Evolutionary conservation across 345 rosid species (phyloP), one percentile per base, ranked within the genome.

Genomic region (Euphorbia lathyris): DNA sequence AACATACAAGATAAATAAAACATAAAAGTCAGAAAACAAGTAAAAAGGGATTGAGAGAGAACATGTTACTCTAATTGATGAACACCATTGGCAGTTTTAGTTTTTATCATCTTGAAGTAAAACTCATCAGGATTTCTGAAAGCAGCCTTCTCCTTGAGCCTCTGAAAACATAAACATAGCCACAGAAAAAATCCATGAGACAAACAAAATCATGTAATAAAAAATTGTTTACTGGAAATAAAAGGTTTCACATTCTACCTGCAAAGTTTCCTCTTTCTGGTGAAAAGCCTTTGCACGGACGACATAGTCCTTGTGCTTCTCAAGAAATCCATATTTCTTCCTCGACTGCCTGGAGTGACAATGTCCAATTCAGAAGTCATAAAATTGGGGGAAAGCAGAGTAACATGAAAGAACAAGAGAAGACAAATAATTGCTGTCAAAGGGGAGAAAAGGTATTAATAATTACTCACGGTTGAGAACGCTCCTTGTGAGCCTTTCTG

Each of bases 231-330:
- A 69, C 64, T 13, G 40, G 2, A 2, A 26, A 23, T 7, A 47
- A 51, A 63, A 25, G 22, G 0, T 8, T 19, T 20, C 25, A 36
- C 34, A 27, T 38, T 26, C 25, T 63, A 86, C 95, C 83, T 51
- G 84, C 77, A 85, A 70, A 27, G 85, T 65, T 4, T 87, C 91
- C 76, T 89, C 87, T 77, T 93, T 89, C 63, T 81, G 68, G 82
- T 91, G 97, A 72, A 48, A 89, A 22, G 88, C 89, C 67, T 79
- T 83, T 0, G 96, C 98, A 50, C 95, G 90, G 70, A 82, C 75
- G 32, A 84, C 82, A 84, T 94, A 94, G 79, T 94, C 98, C 80
- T 91, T 91, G 74, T 94, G 98, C 77, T 94, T 91, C 79, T 94
- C 97, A 17, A 90, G 95, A 47, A 91, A 74, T 27, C 97, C 98